phyloP scores from a whole-genome alignment of 163 green algal genomes.

The Chlamydomonas reinhardtii region DNA sequence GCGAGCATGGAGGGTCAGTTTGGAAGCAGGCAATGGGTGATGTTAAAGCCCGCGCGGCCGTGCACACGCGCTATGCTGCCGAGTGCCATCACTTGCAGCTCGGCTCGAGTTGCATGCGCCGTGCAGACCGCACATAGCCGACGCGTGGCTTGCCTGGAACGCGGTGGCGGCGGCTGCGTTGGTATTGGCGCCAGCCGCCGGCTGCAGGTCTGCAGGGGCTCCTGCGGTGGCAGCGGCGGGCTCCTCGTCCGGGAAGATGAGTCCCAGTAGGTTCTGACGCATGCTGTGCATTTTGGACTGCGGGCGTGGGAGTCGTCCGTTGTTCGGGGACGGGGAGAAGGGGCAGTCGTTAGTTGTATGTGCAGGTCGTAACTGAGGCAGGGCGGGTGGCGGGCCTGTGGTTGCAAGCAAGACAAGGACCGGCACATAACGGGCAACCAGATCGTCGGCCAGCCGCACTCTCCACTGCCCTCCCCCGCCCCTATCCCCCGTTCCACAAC shows the following conservation, averaged over 20 bases:
- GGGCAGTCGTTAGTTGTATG: not conserved
- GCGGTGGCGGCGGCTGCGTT: not conserved
- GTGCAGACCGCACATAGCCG: no score
- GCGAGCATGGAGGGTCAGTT: not conserved
- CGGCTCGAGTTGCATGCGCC: no score
- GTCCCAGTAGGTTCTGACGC: constrained; percentile 36
- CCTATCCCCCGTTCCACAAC: no score
- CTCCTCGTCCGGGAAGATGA: constrained; percentile 22
- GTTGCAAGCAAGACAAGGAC: no score
- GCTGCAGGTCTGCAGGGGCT: not conserved
- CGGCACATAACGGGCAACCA: no score
- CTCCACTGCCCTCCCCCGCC: not conserved
- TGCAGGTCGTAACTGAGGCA: no score
- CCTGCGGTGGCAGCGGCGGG: not conserved
- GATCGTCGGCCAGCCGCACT: not conserved
- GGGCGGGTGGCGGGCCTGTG: no score
- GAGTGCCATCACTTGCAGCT: no score
- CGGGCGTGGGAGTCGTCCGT: not conserved
- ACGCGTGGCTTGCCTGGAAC: not conserved
- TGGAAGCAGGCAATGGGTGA: not conserved
- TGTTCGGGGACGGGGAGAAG: no score
- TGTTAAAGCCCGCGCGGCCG: not conserved
- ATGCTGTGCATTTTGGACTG: constrained; percentile 34
- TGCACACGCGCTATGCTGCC: not conserved
- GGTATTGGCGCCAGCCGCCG: not conserved